Evolutionary conservation across 495 filamentous ascomycete genomes (phyloP).

Genomic region (Aspergillus diversus): DNA sequence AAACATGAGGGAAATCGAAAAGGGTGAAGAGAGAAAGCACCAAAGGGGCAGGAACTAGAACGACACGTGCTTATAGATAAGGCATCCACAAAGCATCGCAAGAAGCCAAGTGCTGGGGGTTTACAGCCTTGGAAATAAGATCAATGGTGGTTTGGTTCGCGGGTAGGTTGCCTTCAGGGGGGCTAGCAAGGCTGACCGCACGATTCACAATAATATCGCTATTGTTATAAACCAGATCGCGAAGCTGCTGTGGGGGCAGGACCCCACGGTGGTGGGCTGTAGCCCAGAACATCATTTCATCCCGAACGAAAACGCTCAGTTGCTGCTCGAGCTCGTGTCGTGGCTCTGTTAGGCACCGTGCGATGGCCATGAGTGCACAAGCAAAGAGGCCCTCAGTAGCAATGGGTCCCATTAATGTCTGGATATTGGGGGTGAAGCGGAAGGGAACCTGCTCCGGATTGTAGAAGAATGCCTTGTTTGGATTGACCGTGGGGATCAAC

Average conservation of each 20-base stretch:
- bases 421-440: conserved; percentile 95
- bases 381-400: conserved; percentile 95
- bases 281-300: conserved; percentile 98
- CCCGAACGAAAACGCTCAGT: conserved; percentile 88
- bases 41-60: conserved; percentile 23
- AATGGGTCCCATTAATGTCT: conserved; percentile 92
- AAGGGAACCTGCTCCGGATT: conserved; percentile 95
- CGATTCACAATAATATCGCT: conserved; percentile 88
- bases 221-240: conserved; percentile 86
- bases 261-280: conserved; percentile 74
- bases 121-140: conserved; percentile 79
- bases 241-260: conserved; percentile 70
- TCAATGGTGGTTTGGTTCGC: conserved; percentile 97
- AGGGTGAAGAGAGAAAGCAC: conserved; percentile 18
- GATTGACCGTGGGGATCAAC: conserved; percentile 81
- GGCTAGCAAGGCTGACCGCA: conserved; percentile 75
- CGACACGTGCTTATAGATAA: conserved; percentile 66
- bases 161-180: conserved; percentile 70
- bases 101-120: conserved; percentile 79
- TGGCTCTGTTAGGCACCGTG: conserved; percentile 91
- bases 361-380: conserved; percentile 91
- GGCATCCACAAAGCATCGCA: conserved; percentile 97
- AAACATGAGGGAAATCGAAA: conserved; percentile 12
- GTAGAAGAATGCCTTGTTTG: conserved; percentile 82
- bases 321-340: conserved; percentile 89